Percentiles rank a stretch among this genome's conserved stretches.
Evolutionary conservation across 2,329 filamentous ascomycete species (phyloP).

Genomic region (Fusarium verticillioides): DNA sequence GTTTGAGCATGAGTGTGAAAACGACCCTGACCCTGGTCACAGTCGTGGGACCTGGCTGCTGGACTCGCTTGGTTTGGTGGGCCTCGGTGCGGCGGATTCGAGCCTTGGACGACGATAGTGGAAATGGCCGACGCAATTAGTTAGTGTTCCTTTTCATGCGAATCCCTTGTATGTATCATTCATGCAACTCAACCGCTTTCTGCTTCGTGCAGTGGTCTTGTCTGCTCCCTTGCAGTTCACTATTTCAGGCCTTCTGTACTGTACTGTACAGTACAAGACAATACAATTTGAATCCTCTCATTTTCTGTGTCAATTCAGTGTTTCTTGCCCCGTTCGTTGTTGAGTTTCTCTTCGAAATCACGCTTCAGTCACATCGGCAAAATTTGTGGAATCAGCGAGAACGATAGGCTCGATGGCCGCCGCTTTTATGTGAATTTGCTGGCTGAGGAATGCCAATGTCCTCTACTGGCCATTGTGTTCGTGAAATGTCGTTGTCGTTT

Average conservation of each 20-base stretch:
- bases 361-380: not conserved
- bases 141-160: constrained; percentile 29
- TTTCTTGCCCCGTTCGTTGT: not conserved
- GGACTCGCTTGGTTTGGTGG: constrained; percentile 20
- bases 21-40: constrained; percentile 26
- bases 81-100: constrained; percentile 33
- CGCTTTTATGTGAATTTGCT: not conserved
- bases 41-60: constrained; percentile 14
- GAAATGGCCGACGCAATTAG: constrained; percentile 38
- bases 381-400: not conserved
- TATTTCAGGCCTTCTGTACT: not conserved
- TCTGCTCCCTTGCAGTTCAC: constrained; percentile 8
- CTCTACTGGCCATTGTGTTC: not conserved
- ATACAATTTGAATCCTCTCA: not conserved
- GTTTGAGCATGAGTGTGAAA: constrained; percentile 12
- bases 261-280: not conserved
- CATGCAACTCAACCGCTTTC: constrained; percentile 34
- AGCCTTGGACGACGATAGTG: constrained; percentile 25
- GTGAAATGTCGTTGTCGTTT: not conserved
- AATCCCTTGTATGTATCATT: constrained; percentile 35
- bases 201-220: not conserved
- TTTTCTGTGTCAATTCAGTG: not conserved
- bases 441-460: too few species aligned
- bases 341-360: not conserved
- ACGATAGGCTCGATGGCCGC: not conserved